phyloP scores from a whole-genome alignment of 208 protist species.

The Wallacemonas sp. region DNA sequence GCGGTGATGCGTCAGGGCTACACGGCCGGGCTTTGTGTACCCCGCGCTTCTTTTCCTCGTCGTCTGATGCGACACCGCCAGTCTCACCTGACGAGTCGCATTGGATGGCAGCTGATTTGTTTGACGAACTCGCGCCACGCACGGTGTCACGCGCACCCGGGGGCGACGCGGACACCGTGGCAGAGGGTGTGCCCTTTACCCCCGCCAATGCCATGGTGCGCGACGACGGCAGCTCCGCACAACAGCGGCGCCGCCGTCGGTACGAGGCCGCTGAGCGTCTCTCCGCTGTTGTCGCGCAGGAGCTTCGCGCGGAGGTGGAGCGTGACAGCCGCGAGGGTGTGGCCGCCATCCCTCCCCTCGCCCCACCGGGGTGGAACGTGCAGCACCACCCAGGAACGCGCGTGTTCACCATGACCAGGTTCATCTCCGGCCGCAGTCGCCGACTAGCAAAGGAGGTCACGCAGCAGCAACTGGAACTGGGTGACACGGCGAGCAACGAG shows the following conservation, averaged over 20 bases:
- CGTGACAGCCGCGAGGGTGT: conserved; percentile 67
- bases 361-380: conserved; percentile 64
- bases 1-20: too few relatives aligned
- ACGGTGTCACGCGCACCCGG: too few relatives aligned
- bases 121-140: neutral
- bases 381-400: conserved; percentile 46
- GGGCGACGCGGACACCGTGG: too few relatives aligned
- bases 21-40: too few relatives aligned
- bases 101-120: neutral
- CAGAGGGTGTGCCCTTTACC: too few relatives aligned
- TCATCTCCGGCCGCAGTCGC: conserved; percentile 1
- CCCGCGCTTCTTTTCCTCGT: too few relatives aligned
- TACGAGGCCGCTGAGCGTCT: conserved; percentile 16
- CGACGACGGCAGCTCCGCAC: conserved; percentile 2
- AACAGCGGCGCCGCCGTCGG: conserved; percentile 15
- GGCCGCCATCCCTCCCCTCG: conserved; percentile 66
- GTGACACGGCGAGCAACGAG: neutral
- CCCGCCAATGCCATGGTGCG: neutral
- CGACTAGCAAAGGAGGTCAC: neutral
- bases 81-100: neutral
- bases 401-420: conserved; percentile 58
- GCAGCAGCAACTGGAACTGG: neutral
- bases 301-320: conserved; percentile 67
- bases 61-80: too few relatives aligned
- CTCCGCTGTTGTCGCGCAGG: conserved; percentile 16